Evolutionary conservation across 2,329 filamentous ascomycete genomes (phyloP).

Genomic region (Pseudogymnoascus sp.): DNA sequence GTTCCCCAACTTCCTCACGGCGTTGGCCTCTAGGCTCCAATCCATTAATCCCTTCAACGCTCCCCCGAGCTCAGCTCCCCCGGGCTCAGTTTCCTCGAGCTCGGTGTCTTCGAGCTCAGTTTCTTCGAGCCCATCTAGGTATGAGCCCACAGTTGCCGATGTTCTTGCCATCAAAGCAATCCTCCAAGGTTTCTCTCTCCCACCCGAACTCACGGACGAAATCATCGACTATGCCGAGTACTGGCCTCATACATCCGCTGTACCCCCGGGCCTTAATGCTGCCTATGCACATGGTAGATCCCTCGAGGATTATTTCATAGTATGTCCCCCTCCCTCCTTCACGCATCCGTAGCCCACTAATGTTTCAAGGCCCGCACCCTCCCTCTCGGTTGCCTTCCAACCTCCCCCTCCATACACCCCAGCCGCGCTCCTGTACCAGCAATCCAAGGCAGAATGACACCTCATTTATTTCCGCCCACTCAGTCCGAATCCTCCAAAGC

Average conservation of each 20-base stretch:
- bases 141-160: slow-evolving; percentile 39
- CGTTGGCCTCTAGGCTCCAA: background rate
- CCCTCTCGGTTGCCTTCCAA: slow-evolving; percentile 1
- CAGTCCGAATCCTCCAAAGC: background rate
- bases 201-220: slow-evolving; percentile 47
- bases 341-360: slow-evolving; percentile 12
- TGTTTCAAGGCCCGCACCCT: background rate
- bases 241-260: slow-evolving; percentile 43
- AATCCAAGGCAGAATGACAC: background rate
- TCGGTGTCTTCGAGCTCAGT: no score
- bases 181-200: slow-evolving; percentile 41
- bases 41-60: background rate
- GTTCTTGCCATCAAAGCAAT: slow-evolving; percentile 43
- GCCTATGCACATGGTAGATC: background rate
- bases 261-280: slow-evolving; percentile 7
- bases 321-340: slow-evolving; percentile 22
- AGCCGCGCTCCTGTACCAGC: background rate
- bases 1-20: background rate
- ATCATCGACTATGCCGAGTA: slow-evolving; percentile 56
- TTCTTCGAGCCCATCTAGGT: background rate
- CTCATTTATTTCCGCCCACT: background rate
- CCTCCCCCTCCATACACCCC: slow-evolving; percentile 17
- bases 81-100: no score
- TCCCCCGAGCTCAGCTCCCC: background rate
- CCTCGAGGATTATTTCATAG: slow-evolving; percentile 36